Percentiles rank a stretch among this genome's conserved stretches.
Evolutionary conservation across 169 alveolate species (phyloP).

Genomic region (Blepharisma undulans): DNA sequence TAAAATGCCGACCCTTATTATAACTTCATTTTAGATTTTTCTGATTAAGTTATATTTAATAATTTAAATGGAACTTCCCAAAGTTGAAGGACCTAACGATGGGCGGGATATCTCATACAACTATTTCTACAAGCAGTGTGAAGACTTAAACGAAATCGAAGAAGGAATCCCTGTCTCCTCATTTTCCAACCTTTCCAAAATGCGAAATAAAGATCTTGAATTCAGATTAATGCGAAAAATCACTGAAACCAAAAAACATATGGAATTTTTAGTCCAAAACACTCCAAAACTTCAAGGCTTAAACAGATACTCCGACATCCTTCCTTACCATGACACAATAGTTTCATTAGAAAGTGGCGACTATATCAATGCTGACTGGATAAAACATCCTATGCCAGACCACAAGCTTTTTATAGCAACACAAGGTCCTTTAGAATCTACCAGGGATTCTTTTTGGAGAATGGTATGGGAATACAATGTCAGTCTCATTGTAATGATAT

Average conservation of each 20-base stretch:
- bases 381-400: slow-evolving; percentile 50
- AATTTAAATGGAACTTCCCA: not conserved
- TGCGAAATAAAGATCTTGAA: slow-evolving; percentile 51
- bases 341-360: not conserved
- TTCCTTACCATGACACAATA: slow-evolving; percentile 11
- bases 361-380: slow-evolving; percentile 67
- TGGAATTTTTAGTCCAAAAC: slow-evolving; percentile 43
- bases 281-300: slow-evolving; percentile 26
- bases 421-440: slow-evolving; percentile 66
- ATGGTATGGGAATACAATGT: slow-evolving; percentile 77
- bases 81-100: not conserved
- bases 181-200: slow-evolving; percentile 28
- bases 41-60: no score
- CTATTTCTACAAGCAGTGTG: not conserved
- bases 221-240: slow-evolving; percentile 46
- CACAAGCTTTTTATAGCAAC: slow-evolving; percentile 63
- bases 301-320: slow-evolving; percentile 48
- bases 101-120: slow-evolving; percentile 18
- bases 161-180: slow-evolving; percentile 45
- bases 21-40: no score
- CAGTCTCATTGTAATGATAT: slow-evolving; percentile 75
- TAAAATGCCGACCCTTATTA: no score
- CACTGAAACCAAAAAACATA: slow-evolving; percentile 59
- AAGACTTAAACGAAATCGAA: slow-evolving; percentile 46
- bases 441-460: slow-evolving; percentile 74